Evolutionary conservation across 2,329 filamentous ascomycete species (phyloP).

Genomic region (Neonectria punicea): DNA sequence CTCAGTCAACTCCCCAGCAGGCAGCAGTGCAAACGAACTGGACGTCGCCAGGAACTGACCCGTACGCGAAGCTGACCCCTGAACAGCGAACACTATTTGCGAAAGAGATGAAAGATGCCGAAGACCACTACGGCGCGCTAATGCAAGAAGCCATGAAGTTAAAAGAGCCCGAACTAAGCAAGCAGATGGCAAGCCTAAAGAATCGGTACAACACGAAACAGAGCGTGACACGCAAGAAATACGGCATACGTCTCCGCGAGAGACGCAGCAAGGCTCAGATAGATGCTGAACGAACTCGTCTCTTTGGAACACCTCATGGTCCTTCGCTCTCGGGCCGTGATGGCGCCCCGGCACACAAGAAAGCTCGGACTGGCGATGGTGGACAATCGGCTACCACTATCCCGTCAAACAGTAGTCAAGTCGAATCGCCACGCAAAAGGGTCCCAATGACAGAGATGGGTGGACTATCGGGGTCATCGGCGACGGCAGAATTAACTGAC

Average conservation of each 20-base stretch:
- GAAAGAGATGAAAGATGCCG: conserved; percentile 43
- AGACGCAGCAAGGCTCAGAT: conserved; percentile 60
- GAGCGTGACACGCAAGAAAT: conserved; percentile 67
- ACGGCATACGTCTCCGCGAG: conserved; percentile 64
- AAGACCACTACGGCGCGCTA: conserved; percentile 51
- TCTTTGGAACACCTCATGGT: conserved; percentile 38
- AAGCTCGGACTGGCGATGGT: conserved; percentile 30
- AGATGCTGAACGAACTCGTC: conserved; percentile 54
- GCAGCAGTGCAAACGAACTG: conserved; percentile 10
- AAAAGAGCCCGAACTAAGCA: conserved; percentile 46
- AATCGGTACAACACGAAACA: conserved; percentile 67
- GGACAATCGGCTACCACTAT: conserved; percentile 11
- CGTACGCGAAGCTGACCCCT: conserved; percentile 57
- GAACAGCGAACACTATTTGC: conserved; percentile 42
- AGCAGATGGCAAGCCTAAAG: conserved; percentile 55
- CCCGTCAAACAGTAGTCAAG: conserved; percentile 11
- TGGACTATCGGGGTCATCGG: conserved; percentile 49
- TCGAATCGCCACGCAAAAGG: conserved; percentile 38
- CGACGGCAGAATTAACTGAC: conserved; percentile 50
- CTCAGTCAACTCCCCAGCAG: neutral
- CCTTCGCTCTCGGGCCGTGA: conserved; percentile 22
- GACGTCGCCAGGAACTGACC: conserved; percentile 45
- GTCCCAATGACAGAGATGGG: conserved; percentile 48
- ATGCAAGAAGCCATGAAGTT: conserved; percentile 56
- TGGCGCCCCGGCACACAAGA: conserved; percentile 36